phyloP scores from a whole-genome alignment of 768 basidiomycete species.

The Boletus sp. region DNA sequence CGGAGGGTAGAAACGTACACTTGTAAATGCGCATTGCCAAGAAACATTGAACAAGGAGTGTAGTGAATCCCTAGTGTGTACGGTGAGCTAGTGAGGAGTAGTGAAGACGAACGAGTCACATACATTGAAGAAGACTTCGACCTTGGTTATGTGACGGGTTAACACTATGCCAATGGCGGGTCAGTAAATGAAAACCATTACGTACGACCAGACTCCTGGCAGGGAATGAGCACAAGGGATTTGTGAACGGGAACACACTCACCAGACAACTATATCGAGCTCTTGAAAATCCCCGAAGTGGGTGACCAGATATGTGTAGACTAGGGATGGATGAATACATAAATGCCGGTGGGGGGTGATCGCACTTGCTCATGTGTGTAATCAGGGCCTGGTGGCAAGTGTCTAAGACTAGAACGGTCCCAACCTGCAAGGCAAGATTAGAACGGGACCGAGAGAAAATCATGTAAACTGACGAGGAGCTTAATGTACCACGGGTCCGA shows the following conservation, averaged over 20 bases:
- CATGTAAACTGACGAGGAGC: slow-evolving; percentile 36
- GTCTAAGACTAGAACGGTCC: slow-evolving; percentile 46
- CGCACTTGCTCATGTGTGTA: slow-evolving; percentile 43
- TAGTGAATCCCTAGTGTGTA: slow-evolving; percentile 36
- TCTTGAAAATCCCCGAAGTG: slow-evolving; percentile 29
- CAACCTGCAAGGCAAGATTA: slow-evolving; percentile 40
- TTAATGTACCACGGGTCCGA: slow-evolving; percentile 49
- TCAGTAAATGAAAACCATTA: neutral
- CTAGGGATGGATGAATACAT: slow-evolving; percentile 25
- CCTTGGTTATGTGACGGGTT: slow-evolving; percentile 22
- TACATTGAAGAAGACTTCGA: slow-evolving; percentile 51
- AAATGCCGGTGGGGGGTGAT: neutral
- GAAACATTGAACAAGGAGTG: slow-evolving; percentile 54
- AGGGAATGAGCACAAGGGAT: neutral
- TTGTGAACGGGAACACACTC: slow-evolving; percentile 14
- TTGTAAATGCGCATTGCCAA: slow-evolving; percentile 48
- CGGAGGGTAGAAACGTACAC: slow-evolving; percentile 30
- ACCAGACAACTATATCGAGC: slow-evolving; percentile 42
- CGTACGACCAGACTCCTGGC: slow-evolving; percentile 24
- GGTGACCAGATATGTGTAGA: slow-evolving; percentile 47
- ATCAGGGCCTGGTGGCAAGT: slow-evolving; percentile 53
- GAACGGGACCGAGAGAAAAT: neutral
- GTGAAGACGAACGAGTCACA: neutral
- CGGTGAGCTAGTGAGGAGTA: neutral
- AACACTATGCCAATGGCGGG: slow-evolving; percentile 4